These are phyloP conservation scores for Middelhovenomyces tepae DNA, from an alignment of 805 yeast genomes.

Conservation along the genomic window DNA sequence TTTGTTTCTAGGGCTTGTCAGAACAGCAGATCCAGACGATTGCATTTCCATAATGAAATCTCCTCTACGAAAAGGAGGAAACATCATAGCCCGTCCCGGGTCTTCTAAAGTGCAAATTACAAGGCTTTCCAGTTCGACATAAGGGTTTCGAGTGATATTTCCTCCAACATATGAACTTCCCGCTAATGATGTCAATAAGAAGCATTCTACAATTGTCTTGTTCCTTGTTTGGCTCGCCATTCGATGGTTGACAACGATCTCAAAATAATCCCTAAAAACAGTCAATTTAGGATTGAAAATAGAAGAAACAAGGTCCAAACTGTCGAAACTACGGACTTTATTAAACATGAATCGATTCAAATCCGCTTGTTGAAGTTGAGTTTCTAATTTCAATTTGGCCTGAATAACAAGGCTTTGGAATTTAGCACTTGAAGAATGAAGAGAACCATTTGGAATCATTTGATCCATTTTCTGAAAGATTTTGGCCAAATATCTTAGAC, in stretches of 20 bases:
- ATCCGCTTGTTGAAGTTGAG: slow-evolving; percentile 6
- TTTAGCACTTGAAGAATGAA: slow-evolving; percentile 3
- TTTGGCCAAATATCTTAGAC: slow-evolving; percentile 9
- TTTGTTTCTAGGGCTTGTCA: slow-evolving; percentile 4
- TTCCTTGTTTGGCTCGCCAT: slow-evolving; percentile 4
- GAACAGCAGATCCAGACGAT: slow-evolving; percentile 1
- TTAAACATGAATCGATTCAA: slow-evolving; percentile 10
- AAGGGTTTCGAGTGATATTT: slow-evolving; percentile 12
- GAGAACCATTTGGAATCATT: slow-evolving; percentile 2
- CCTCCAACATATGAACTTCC: slow-evolving; percentile 3
- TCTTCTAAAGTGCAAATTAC: slow-evolving; percentile 17
- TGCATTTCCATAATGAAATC: slow-evolving; percentile 8
- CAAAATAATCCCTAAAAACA: slow-evolving; percentile 11
- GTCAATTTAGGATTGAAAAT: slow-evolving; percentile 11
- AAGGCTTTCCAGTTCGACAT: slow-evolving; percentile 7
- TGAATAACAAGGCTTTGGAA: slow-evolving; percentile 1
- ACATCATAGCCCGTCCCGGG: slow-evolving; percentile 17
- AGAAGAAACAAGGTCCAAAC: slow-evolving; percentile 13
- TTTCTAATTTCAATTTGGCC: slow-evolving; percentile 5
- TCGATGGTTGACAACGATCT: slow-evolving; percentile 13
- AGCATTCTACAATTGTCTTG: slow-evolving; percentile 11
- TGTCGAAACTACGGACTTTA: slow-evolving; percentile 13
- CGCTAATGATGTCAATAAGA: slow-evolving; percentile 9
- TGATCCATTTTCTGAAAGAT: slow-evolving; percentile 7
- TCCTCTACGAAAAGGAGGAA: slow-evolving; percentile 14